Evolutionary conservation across 164 flowering plant genomes (phyloP).

Genomic region (Houttuynia cordata): DNA sequence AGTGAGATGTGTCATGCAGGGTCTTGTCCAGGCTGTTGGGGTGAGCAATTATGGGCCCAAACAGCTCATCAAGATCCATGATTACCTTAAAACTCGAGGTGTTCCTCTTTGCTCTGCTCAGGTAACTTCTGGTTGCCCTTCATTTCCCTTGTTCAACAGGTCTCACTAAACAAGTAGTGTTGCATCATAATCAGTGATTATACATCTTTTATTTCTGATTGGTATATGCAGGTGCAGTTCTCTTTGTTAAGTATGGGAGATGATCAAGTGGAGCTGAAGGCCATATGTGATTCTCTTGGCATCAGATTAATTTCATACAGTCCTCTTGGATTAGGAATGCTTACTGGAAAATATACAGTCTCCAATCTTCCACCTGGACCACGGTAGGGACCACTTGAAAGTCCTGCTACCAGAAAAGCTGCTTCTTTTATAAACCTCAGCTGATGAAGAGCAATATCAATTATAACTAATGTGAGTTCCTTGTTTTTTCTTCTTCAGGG

Average conservation of each 20-base stretch:
- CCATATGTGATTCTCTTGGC: constrained; percentile 66
- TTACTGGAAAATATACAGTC: constrained; percentile 75
- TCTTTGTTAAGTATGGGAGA: constrained; percentile 75
- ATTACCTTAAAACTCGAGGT: constrained; percentile 58
- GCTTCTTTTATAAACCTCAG: background rate
- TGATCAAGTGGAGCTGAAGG: constrained; percentile 69
- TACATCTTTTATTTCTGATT: background rate
- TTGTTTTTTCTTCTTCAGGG: constrained; percentile 26
- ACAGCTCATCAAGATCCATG: constrained; percentile 70
- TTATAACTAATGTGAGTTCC: too few species aligned
- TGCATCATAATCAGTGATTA: background rate
- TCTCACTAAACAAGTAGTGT: background rate
- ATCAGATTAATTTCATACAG: constrained; percentile 78
- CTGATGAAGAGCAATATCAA: background rate
- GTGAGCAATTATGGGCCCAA: constrained; percentile 91
- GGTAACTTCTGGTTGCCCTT: constrained; percentile 15
- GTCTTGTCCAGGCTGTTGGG: constrained; percentile 87
- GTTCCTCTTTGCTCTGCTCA: constrained; percentile 54
- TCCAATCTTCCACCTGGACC: constrained; percentile 79
- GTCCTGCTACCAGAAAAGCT: background rate
- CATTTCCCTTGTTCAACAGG: background rate
- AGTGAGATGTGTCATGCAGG: constrained; percentile 26
- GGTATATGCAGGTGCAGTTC: constrained; percentile 64
- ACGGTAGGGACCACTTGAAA: constrained; percentile 23
- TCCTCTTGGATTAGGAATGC: constrained; percentile 98